These are phyloP conservation scores for Blastocystis sp. DNA, from an alignment of 352 stramenopile species.

Conservation along the genomic window DNA sequence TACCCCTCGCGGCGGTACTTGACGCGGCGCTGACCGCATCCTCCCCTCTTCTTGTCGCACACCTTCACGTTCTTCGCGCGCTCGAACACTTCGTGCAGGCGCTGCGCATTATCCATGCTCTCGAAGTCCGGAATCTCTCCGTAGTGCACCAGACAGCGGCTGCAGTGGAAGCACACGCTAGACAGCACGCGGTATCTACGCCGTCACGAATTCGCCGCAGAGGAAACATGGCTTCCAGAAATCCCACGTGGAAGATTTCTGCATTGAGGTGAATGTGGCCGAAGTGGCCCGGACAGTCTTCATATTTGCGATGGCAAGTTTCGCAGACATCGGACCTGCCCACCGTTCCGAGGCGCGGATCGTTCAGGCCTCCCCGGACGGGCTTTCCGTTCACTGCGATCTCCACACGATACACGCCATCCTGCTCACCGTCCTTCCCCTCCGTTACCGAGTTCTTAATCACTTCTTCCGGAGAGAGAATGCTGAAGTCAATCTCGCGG, in stretches of 20 bases:
- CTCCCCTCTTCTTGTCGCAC: slow-evolving; percentile 75
- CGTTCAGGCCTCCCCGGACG: slow-evolving; percentile 93
- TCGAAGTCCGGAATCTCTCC: slow-evolving; percentile 73
- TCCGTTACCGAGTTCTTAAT: slow-evolving; percentile 65
- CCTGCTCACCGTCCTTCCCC: slow-evolving; percentile 39
- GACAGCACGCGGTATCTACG: slow-evolving; percentile 76
- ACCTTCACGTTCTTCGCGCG: slow-evolving; percentile 75
- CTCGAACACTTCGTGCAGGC: slow-evolving; percentile 17
- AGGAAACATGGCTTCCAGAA: slow-evolving; percentile 49
- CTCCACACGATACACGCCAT: slow-evolving; percentile 57
- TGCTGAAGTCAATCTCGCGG: slow-evolving; percentile 63
- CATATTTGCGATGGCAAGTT: slow-evolving; percentile 88
- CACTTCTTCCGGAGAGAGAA: slow-evolving; percentile 68
- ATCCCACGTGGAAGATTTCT: slow-evolving; percentile 69
- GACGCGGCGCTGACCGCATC: slow-evolving; percentile 81
- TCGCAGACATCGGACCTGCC: slow-evolving; percentile 84
- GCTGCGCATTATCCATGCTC: slow-evolving; percentile 80
- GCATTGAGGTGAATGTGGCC: slow-evolving; percentile 88
- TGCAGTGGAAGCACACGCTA: slow-evolving; percentile 95
- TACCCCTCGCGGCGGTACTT: slow-evolving; percentile 90
- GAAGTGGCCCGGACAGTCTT: slow-evolving; percentile 97
- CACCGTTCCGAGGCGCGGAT: slow-evolving; percentile 92
- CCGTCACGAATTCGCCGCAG: background rate
- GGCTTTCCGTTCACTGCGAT: slow-evolving; percentile 83
- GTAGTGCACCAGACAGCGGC: slow-evolving; percentile 64